A percentile compares a stretch with the other conserved stretches of the same genome.
Conservation (phyloP, 2,329 filamentous ascomycete species). For the Fusarium stilboides region DNA sequence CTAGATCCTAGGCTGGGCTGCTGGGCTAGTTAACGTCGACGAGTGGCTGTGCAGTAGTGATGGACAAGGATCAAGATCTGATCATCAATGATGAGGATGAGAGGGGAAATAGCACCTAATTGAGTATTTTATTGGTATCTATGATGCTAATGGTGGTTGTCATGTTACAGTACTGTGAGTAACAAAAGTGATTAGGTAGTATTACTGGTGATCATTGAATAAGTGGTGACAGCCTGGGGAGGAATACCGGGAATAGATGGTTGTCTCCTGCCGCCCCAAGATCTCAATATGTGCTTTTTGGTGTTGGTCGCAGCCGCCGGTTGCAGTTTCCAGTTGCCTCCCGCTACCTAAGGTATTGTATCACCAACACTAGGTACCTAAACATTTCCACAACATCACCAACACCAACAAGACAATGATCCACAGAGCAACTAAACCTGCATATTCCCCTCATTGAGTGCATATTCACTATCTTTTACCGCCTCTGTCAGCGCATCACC, state of each 20-base stretch:
- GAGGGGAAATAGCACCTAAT: conserved; percentile 8
- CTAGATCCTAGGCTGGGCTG: not conserved
- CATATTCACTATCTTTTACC: conserved; percentile 1
- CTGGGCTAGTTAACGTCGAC: conserved; percentile 4
- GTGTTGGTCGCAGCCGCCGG: conserved; percentile 29
- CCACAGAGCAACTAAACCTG: conserved; percentile 29
- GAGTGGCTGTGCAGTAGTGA: conserved; percentile 38
- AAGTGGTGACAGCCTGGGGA: not conserved
- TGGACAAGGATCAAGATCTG: conserved; percentile 18
- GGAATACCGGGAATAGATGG: not conserved
- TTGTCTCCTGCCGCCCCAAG: conserved; percentile 10
- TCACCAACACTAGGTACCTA: conserved; percentile 17
- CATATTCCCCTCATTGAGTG: not conserved
- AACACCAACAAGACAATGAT: conserved; percentile 33
- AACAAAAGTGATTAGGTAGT: conserved; percentile 9
- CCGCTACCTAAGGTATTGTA: not conserved
- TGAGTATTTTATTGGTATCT: not conserved
- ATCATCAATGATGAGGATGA: conserved; percentile 2
- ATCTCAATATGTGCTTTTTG: not conserved
- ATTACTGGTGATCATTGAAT: not conserved
- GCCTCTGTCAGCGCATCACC: conserved; percentile 15
- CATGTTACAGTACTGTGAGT: not conserved
- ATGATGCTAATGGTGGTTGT: conserved; percentile 7
- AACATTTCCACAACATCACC: conserved; percentile 25
- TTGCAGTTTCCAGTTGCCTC: conserved; percentile 7